Conservation (phyloP, 352 stramenopile genomes). For the Phytophthora tubulina region DNA sequence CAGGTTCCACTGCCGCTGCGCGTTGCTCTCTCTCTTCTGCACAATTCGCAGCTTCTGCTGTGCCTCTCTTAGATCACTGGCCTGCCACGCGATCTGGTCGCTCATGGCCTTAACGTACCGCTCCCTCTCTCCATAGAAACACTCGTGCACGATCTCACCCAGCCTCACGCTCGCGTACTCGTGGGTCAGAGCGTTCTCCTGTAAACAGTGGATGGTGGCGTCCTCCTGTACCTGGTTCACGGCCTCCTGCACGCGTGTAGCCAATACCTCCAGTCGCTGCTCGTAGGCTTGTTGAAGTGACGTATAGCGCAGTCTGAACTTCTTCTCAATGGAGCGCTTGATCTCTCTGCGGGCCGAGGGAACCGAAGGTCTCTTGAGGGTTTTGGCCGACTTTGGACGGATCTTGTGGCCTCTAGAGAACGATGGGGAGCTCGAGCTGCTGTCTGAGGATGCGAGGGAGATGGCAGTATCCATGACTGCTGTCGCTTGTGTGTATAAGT, state of each 20-base stretch:
- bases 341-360: constrained; percentile 41
- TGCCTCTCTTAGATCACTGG: constrained; percentile 64
- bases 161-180: constrained; percentile 72
- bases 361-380: constrained; percentile 15
- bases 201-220: constrained; percentile 65
- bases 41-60: constrained; percentile 56
- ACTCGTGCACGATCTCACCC: constrained; percentile 74
- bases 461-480: not conserved
- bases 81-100: constrained; percentile 79
- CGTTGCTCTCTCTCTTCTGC: constrained; percentile 49
- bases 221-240: constrained; percentile 69
- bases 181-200: constrained; percentile 70
- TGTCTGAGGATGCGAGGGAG: constrained; percentile 18
- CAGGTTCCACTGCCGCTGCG: constrained; percentile 56
- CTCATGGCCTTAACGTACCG: constrained; percentile 78
- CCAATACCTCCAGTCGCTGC: constrained; percentile 68
- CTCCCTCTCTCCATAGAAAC: constrained; percentile 74
- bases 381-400: constrained; percentile 25
- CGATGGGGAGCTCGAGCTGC: constrained; percentile 18
- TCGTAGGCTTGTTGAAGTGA: constrained; percentile 81
- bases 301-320: constrained; percentile 76
- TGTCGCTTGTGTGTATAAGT: not conserved
- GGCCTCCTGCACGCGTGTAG: constrained; percentile 57
- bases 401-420: constrained; percentile 25
- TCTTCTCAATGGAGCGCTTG: constrained; percentile 71